Evolutionary conservation across 441 rosid genomes (phyloP), one percentile per base, ranked within the genome.

Genomic region (Rhodomyrtus psidioides): DNA sequence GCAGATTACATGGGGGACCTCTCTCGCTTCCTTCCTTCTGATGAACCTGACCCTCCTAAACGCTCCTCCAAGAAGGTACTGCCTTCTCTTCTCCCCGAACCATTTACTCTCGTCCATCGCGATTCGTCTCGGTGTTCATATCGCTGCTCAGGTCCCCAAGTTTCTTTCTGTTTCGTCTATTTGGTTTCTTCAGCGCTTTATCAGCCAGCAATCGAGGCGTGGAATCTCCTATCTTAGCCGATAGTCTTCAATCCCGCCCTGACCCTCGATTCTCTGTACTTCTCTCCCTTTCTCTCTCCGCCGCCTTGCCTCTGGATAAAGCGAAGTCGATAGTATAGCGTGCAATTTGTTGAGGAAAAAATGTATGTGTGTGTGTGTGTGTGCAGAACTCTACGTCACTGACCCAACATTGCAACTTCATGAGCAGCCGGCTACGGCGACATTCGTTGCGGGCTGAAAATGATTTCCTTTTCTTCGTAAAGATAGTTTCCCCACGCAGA

Each of bases 1-100:
- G 98, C 93, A 60, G 98, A 94, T 90, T 97, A 96, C 95, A 95
- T 95, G 98, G 99, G 95, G 42, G 98, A 96, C 89, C 92, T 97
- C 30, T 93, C 98, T 83, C 93, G 87, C 28, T 95, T 96, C 83
- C 87, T 97, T 84, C 95, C 97, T 76, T 91, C 92, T 2, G 94
- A 93, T 60, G 88, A 88, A 44, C 85, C 91, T 1, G 88, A 84
- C 12, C 84, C 93, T 42, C 83, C 96, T 14, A 93, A 90, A 59
- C 26, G 83, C 53, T 83, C 90, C 56, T 59, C 90, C 55, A 91
- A 82, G 58, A 93, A 89, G 95, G 96, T 92, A 86, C 55, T 88
- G 44, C 24, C 30, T 19, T 86, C 79, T 51, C 53, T 81, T 15
- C 8, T 27, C 58, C 55, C 23, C 82, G 15, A 56, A 7, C 39